phyloP scores from a whole-genome alignment of 2,329 filamentous ascomycete genomes.

The Colletotrichum gloeosporioides region DNA sequence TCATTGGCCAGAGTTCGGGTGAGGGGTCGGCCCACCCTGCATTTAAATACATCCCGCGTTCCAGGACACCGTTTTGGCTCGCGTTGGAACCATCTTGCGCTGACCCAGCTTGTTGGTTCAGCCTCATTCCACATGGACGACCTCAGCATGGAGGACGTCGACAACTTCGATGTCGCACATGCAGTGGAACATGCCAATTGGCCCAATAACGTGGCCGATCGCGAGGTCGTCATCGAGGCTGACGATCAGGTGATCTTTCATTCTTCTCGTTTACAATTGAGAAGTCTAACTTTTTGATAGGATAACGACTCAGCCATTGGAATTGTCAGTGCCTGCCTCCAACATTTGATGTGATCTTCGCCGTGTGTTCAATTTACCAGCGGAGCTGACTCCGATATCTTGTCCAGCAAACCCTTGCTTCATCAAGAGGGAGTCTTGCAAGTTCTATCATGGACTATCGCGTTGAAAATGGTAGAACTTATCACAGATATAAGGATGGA shows the following conservation, averaged over 20 bases:
- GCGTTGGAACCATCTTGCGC: background rate
- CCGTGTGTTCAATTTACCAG: background rate
- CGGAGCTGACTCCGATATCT: background rate
- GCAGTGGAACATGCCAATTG: background rate
- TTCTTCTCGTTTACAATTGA: background rate
- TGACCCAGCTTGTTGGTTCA: background rate
- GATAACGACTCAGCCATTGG: background rate
- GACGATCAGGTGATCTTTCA: background rate
- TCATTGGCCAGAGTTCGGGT: background rate
- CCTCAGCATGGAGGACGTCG: background rate
- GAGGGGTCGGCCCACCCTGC: background rate
- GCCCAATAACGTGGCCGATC: background rate
- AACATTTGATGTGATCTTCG: background rate
- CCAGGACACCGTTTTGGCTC: background rate
- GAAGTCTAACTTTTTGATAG: background rate
- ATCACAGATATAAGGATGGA: constrained; percentile 24
- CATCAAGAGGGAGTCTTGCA: constrained; percentile 33
- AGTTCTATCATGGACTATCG: constrained; percentile 31
- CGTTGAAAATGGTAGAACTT: constrained; percentile 11
- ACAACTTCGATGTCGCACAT: background rate
- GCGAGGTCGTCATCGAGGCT: background rate
- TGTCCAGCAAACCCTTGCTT: background rate
- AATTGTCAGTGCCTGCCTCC: background rate
- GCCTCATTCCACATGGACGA: background rate
- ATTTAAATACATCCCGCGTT: background rate